A percentile compares a stretch with the other conserved stretches of the same genome.
phyloP scores from a whole-genome alignment of 2,329 filamentous ascomycete species.

The Pestalotiopsis sp. region DNA sequence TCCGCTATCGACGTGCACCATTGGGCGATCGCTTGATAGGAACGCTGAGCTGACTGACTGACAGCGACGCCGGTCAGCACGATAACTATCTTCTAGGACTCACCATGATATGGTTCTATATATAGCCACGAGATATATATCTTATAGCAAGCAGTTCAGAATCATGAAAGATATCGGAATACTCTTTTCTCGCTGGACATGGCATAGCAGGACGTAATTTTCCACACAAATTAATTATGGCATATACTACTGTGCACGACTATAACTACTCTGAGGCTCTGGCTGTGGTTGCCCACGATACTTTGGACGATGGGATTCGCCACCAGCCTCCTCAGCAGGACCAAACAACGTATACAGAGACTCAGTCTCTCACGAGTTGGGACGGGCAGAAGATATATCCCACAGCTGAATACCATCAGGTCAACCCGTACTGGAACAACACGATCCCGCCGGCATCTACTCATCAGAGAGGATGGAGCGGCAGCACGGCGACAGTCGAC shows the following conservation, averaged over 20 bases:
- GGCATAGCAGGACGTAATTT: not conserved
- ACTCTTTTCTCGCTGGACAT: not conserved
- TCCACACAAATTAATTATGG: not conserved
- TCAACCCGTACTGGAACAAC: conserved; percentile 16
- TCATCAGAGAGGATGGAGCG: conserved; percentile 26
- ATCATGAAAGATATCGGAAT: not conserved
- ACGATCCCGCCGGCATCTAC: conserved; percentile 13
- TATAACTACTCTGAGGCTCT: not conserved
- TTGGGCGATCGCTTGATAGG: not conserved
- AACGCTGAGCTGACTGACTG: not conserved
- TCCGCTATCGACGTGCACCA: not conserved
- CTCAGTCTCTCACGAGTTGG: not conserved
- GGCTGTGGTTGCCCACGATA: not conserved
- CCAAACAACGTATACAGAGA: not conserved
- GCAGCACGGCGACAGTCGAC: conserved; percentile 16
- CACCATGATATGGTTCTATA: not conserved
- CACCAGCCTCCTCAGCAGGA: not conserved
- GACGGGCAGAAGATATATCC: conserved; percentile 11
- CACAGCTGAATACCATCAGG: conserved; percentile 14
- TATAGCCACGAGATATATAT: not conserved
- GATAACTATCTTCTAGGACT: not conserved
- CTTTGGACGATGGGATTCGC: not conserved
- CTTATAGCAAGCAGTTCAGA: not conserved
- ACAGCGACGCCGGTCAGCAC: not conserved
- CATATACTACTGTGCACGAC: conserved; percentile 7